Conservation (phyloP, 495 filamentous ascomycete species). For the Geoglossum glabrum region DNA sequence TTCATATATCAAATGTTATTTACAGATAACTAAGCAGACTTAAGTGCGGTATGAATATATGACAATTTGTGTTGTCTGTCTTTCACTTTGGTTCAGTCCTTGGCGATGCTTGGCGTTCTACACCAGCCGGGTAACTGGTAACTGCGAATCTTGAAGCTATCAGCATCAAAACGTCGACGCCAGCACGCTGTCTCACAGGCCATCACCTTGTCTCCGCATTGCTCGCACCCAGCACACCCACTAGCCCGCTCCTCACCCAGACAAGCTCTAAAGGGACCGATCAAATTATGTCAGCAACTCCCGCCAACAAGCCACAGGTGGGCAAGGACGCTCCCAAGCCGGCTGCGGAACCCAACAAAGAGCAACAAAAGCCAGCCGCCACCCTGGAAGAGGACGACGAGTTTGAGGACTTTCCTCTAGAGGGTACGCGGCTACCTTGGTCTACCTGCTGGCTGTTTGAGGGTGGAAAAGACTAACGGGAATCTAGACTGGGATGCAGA, state of each 20-base stretch:
- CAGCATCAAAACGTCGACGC: too few relatives aligned
- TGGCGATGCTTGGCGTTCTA: too few relatives aligned
- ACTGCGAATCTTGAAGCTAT: neutral
- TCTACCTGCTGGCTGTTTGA: conserved; percentile 1
- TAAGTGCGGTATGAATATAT: too few relatives aligned
- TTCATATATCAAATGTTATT: too few relatives aligned
- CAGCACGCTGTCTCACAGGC: too few relatives aligned
- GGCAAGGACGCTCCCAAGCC: conserved; percentile 9
- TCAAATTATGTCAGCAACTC: conserved; percentile 1
- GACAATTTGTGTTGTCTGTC: too few relatives aligned
- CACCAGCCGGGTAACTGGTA: neutral
- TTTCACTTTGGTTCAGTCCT: too few relatives aligned
- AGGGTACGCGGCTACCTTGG: conserved; percentile 39
- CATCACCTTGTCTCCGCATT: neutral
- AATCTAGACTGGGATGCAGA: conserved; percentile 66
- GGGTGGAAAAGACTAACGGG: neutral
- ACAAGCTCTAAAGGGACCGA: too few relatives aligned
- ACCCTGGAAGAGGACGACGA: conserved; percentile 92
- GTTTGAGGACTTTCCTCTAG: conserved; percentile 96
- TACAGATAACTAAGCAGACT: too few relatives aligned
- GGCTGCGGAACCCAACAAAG: conserved; percentile 19
- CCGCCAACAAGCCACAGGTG: conserved; percentile 8
- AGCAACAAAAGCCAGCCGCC: conserved; percentile 35
- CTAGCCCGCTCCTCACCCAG: neutral
- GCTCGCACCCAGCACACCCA: neutral